Evolutionary conservation across 805 yeast genomes (phyloP), one percentile per base, ranked within the genome.

Genomic region (Ogataea methanolica): DNA sequence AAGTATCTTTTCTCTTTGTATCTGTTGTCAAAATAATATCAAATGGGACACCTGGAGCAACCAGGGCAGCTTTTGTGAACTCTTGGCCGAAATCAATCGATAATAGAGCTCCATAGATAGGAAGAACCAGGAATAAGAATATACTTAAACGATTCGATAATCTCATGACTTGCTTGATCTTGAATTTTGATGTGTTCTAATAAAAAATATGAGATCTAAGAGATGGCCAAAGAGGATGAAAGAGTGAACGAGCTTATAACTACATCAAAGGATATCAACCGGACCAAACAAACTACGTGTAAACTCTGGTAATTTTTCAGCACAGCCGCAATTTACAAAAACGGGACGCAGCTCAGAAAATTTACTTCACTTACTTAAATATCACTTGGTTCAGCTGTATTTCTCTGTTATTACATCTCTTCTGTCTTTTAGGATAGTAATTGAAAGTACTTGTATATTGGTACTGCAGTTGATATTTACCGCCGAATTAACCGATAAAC

Each of bases 51-150:
- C 90, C 88, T 0, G 97, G 97, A 0, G 97, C 96, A 37, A 94
- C 86, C 41, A 94, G 72, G 43, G 84, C 88, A 2, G 96, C 89
- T 63, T 94, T 94, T 22, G 90, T 79, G 71, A 74, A 86, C 59
- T 90, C 92, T 47, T 87, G 85, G 45, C 99, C 99, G 60, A 76
- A 83, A 63, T 94, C 99, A 36, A 94, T 72, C 21, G 97, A 98
- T 43, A 94, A 70, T 9, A 94, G 76, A 2, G 97, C 92, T 11
- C 78, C 81, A 9, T 64, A 53, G 2, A 66, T 26, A 44, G 45
- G 51, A 2, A 53, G 16, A 9, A 58, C 21, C 22, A 57, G 33
- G 21, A 51, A 47, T 16, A 46, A 42, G 42, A 39, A 62, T 59
- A 63, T 61, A 60, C 62, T 33, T 8, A 51, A 12, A 2, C 45